Evolutionary conservation across 2,329 filamentous ascomycete genomes (phyloP).

Genomic region (Thielaviopsis euricoi): DNA sequence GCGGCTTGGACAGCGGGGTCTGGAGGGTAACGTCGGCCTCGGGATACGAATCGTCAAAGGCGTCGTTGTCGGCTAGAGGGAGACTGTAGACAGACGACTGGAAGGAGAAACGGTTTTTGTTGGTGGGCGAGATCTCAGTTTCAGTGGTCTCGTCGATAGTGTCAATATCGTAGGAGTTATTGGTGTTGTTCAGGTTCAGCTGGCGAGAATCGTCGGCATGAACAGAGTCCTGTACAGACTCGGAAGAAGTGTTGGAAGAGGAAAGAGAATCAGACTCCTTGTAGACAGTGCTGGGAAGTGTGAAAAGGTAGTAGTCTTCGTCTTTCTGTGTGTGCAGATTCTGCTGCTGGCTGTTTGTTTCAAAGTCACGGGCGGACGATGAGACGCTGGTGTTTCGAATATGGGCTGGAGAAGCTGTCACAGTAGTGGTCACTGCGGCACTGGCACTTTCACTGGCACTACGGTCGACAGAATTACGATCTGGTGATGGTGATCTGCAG

Average conservation of each 20-base stretch:
- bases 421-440: neutral
- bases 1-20: slow-evolving; percentile 2
- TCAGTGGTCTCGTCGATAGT: slow-evolving; percentile 11
- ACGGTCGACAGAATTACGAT: too few relatives aligned
- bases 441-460: neutral
- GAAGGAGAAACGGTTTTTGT: slow-evolving; percentile 12
- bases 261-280: neutral
- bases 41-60: neutral
- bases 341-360: neutral
- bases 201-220: slow-evolving; percentile 10
- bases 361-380: neutral
- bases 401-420: neutral
- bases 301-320: neutral
- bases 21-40: slow-evolving; percentile 13
- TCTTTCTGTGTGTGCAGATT: neutral
- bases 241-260: neutral
- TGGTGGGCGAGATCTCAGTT: slow-evolving; percentile 10
- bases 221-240: slow-evolving; percentile 1
- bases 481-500: neutral
- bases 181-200: too few relatives aligned
- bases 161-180: slow-evolving; percentile 10
- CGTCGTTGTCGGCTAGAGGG: neutral
- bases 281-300: neutral
- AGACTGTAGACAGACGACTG: slow-evolving; percentile 12
- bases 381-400: neutral